A percentile compares a stretch with the other conserved stretches of the same genome.
These are phyloP conservation scores for Parsonsia alboflavescens DNA, from an alignment of 257 asterid genomes.

Conservation along the genomic window DNA sequence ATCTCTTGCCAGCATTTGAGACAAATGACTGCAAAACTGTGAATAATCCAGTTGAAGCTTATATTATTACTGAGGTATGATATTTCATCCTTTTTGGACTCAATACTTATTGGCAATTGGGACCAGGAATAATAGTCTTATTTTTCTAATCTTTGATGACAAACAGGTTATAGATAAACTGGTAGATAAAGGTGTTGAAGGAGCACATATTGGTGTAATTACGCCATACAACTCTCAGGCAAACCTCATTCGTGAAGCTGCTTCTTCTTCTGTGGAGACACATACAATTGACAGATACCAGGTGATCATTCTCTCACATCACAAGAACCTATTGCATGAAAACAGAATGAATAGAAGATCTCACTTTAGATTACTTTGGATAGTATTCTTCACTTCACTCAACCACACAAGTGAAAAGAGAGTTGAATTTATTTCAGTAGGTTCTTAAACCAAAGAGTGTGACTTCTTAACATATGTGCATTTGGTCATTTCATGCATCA, in stretches of 20 bases:
- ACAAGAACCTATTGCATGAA: not conserved
- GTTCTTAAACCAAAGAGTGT: not conserved
- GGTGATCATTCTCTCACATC: constrained; percentile 35
- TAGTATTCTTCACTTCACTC: not conserved
- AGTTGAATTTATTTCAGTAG: not conserved
- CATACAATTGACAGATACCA: constrained; percentile 97
- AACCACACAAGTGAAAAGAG: not conserved
- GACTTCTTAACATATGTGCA: not conserved
- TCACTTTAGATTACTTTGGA: not conserved
- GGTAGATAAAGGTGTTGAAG: constrained; percentile 59
- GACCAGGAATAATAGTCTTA: not conserved
- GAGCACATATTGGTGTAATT: constrained; percentile 74
- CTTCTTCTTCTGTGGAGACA: constrained; percentile 69
- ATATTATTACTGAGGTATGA: constrained; percentile 66
- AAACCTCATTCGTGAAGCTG: constrained; percentile 56
- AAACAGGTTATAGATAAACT: constrained; percentile 48
- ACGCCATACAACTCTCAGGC: constrained; percentile 94
- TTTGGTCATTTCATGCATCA: not conserved
- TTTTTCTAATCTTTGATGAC: constrained; percentile 12
- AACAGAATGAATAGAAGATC: not conserved
- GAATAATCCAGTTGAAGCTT: constrained; percentile 79
- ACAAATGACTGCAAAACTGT: constrained; percentile 50
- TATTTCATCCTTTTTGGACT: constrained; percentile 3
- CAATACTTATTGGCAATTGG: not conserved
- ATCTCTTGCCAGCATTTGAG: constrained; percentile 76